Base-by-base conservation (phyloP, 192 early-diverging fungal species). In the Entomortierella parvispora region DNA sequence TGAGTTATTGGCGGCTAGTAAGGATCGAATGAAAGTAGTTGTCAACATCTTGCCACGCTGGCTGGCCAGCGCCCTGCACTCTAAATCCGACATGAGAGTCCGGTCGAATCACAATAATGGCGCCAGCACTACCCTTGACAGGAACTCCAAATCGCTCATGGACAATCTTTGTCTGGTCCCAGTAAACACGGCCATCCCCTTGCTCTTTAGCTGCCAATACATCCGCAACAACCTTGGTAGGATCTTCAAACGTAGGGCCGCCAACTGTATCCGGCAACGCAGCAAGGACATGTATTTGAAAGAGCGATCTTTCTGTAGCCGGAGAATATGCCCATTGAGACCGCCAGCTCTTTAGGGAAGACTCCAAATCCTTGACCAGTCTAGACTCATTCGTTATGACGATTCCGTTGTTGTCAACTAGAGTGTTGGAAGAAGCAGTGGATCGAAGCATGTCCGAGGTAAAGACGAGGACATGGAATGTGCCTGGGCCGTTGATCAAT, bases 401-500 rank as follows among this genome's bases (percentile, higher is more conserved):
- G 20, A 59, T 66, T 0, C 48, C 50, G 3, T 58, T 32, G 2
- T 34, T 23, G 18, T 55, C 63, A 7, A 46, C 37, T 25, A 48
- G 23, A n/a, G 50, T 57, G 20, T 50, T 54, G 37, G 56, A 31
- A 0, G 70, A 29, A 8, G 42, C 18, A 47, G 54, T 59, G 0
- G 29, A 26, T 17, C 58, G 61, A 18, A 77, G 74, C 48, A 77
- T 68, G 43, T 77, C 66, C 2, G 74, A 62, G 0, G 66, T 68
- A 33, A 77, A 77, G 29, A 77, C 74, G n/a, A 77, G 40, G 20
- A 77, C 51, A 26, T 77, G 74, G 32, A 77, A 77, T n/a, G 48
- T 64, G 5, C 74, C 74, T 6, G 74, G 74, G 1, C 74, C 74
- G 33, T 43, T 18, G 18, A 68, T 52, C 37, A 77, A 47, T 43